Percentiles rank a stretch among this genome's conserved stretches.
Evolutionary conservation across 139 green algal genomes (phyloP).

Genomic region (Micractinium conductrix): DNA sequence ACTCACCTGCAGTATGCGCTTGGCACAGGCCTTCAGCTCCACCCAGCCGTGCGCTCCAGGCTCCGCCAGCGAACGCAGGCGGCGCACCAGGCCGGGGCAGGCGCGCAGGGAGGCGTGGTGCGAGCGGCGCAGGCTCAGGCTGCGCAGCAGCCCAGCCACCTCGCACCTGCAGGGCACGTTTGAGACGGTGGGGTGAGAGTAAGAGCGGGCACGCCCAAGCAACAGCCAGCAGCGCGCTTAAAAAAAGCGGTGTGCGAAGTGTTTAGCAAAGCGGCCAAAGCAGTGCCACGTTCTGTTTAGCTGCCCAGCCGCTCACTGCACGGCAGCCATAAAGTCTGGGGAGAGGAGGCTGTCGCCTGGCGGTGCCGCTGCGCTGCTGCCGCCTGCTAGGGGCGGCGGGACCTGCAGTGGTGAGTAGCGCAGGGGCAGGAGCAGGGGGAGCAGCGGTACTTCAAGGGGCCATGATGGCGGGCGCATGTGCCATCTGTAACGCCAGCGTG

Average conservation of each 20-base stretch:
- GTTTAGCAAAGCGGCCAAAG: too few species aligned
- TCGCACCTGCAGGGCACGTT: slow-evolving; percentile 22
- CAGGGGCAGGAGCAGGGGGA: too few species aligned
- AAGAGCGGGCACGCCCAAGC: neutral
- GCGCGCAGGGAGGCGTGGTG: slow-evolving; percentile 32
- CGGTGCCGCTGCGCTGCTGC: neutral
- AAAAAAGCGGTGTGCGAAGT: too few species aligned
- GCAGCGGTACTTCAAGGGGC: too few species aligned
- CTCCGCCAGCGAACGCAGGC: slow-evolving; percentile 9
- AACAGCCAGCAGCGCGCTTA: too few species aligned
- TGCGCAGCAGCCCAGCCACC: slow-evolving; percentile 18
- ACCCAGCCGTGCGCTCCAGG: slow-evolving; percentile 4
- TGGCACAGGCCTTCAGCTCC: slow-evolving; percentile 21
- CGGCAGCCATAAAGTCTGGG: neutral
- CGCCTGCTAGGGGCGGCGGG: too few species aligned
- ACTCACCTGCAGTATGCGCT: slow-evolving; percentile 8
- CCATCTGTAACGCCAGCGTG: too few species aligned
- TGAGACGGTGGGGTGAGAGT: neutral
- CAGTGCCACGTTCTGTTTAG: too few species aligned
- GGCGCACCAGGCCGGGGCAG: neutral
- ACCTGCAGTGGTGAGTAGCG: too few species aligned
- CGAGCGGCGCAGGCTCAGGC: slow-evolving; percentile 5
- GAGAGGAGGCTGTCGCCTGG: neutral
- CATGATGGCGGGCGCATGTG: too few species aligned
- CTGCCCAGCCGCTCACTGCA: slow-evolving; percentile 13